phyloP scores from a whole-genome alignment of 2,329 filamentous ascomycete species.

The Neocatenulostroma microsporum region DNA sequence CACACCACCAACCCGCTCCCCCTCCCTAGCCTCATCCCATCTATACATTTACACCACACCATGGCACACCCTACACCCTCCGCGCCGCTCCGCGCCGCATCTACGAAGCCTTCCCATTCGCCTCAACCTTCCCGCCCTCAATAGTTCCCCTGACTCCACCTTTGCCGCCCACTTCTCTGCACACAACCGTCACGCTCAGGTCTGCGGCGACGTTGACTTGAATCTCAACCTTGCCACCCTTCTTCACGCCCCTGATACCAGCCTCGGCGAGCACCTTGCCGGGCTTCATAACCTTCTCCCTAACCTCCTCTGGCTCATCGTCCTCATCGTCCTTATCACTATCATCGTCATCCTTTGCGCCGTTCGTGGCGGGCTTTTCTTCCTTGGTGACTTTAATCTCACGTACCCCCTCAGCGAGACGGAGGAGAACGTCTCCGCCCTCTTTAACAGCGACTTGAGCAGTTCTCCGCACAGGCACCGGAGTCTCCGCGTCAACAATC shows the following conservation, averaged over 20 bases:
- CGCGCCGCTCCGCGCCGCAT: too few relatives aligned
- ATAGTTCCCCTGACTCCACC: conserved; percentile 65
- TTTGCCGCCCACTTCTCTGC: conserved; percentile 79
- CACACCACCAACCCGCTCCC: too few relatives aligned
- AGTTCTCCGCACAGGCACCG: conserved; percentile 78
- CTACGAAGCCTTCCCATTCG: conserved; percentile 13
- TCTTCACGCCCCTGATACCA: conserved; percentile 74
- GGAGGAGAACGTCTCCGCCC: conserved; percentile 81
- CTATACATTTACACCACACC: too few relatives aligned
- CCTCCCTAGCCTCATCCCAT: too few relatives aligned
- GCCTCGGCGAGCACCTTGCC: conserved; percentile 77
- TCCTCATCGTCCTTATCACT: conserved; percentile 51
- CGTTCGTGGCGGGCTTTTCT: conserved; percentile 58
- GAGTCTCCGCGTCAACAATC: conserved; percentile 77
- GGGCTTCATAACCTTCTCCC: conserved; percentile 89
- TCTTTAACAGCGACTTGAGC: conserved; percentile 68
- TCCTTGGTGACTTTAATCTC: conserved; percentile 92
- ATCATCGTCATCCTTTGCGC: conserved; percentile 54
- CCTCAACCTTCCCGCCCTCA: conserved; percentile 26
- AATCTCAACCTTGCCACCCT: conserved; percentile 84
- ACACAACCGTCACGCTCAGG: conserved; percentile 69
- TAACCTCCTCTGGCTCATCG: conserved; percentile 78
- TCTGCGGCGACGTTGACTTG: conserved; percentile 82
- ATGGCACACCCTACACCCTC: too few relatives aligned
- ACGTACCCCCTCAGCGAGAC: conserved; percentile 77